Conservation (phyloP, 2,329 filamentous ascomycete genomes). For the Nakataea oryzae region DNA sequence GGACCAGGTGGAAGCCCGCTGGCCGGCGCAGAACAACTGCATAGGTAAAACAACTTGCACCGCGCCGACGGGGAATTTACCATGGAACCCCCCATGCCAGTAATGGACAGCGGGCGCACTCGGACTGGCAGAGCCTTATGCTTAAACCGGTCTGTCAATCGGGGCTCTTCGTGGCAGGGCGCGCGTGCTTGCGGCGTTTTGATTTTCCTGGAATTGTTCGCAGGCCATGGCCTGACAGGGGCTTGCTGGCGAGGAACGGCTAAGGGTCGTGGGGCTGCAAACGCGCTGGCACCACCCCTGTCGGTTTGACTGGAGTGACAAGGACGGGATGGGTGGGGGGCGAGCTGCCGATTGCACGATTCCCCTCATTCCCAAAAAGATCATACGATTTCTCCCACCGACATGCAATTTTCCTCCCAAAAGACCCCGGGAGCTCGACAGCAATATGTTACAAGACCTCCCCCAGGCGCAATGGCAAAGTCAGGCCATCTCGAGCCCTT, state of each 20-base stretch:
- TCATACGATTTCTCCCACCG: slow-evolving; percentile 5
- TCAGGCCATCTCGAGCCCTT: slow-evolving; percentile 5
- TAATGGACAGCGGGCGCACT: neutral
- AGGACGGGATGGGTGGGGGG: neutral
- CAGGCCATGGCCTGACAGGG: neutral
- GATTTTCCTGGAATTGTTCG: neutral
- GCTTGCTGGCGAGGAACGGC: too few relatives aligned
- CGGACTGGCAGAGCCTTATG: too few relatives aligned
- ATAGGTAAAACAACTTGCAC: neutral
- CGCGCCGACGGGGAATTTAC: neutral
- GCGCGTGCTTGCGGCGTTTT: neutral
- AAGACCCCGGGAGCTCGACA: slow-evolving; percentile 3
- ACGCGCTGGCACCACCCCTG: neutral
- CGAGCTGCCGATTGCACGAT: slow-evolving; percentile 3
- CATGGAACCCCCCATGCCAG: neutral
- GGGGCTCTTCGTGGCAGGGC: neutral
- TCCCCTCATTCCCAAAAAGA: slow-evolving; percentile 3
- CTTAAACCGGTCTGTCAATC: too few relatives aligned
- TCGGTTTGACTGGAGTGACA: neutral
- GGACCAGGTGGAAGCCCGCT: neutral
- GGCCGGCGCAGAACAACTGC: too few relatives aligned
- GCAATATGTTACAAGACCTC: slow-evolving; percentile 5
- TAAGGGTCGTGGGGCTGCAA: neutral
- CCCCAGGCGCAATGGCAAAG: slow-evolving; percentile 5
- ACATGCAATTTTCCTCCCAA: slow-evolving; percentile 1